Evolutionary conservation across 2,329 filamentous ascomycete species (phyloP), one percentile per base, ranked within the genome.

Genomic region (Ophiosphaerella herpotricha): DNA sequence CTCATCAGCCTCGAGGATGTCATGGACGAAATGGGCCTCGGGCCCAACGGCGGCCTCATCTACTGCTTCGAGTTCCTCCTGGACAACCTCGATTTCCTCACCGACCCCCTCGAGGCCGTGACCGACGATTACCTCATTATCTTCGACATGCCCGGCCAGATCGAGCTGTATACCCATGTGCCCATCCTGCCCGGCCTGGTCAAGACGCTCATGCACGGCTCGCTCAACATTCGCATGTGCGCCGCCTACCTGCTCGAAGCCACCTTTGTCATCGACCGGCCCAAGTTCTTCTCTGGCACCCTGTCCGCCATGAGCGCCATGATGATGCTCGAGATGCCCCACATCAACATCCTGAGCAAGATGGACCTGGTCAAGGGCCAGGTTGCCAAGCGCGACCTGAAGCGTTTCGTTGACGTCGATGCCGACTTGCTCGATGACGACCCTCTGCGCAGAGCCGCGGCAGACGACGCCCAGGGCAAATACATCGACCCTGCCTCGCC

Each of bases 81-180:
- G 71, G 90, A 96, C 73, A 96, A 97, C 71, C 85, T 96, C 56
- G 91, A 96, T 76, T 97, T 94, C 75, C 79, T 97, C 42, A 90
- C 89, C 39, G 89, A 95, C 56, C 86, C 89, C 14, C 85, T 97
- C 48, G 91, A 96, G 64, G 83, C 86, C 36, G 80, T 96, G 48
- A 93, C 90, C 8, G 94, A 99, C 66, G 94, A 97, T 66, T 97
- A 96, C 74, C 83, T 99, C 56, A 96, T 97, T 74, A 89, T 99
- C 57, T 91, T 99, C 77, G 94, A 99, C 76, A 97, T 97, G 89
- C 94, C 94, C 0, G 94, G 94, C 49, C 94, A 99, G 78, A 97
- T 99, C 74, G 94, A 99, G 77, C 85, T 99, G 12, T 99, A 97
- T 77, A 97, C 93, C 2, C 94, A 99, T 72, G 89, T 97, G 31